Evolutionary conservation across 148 eudicot species (phyloP), one percentile per base, ranked within the genome.

Genomic region (Simmondsia chinensis): DNA sequence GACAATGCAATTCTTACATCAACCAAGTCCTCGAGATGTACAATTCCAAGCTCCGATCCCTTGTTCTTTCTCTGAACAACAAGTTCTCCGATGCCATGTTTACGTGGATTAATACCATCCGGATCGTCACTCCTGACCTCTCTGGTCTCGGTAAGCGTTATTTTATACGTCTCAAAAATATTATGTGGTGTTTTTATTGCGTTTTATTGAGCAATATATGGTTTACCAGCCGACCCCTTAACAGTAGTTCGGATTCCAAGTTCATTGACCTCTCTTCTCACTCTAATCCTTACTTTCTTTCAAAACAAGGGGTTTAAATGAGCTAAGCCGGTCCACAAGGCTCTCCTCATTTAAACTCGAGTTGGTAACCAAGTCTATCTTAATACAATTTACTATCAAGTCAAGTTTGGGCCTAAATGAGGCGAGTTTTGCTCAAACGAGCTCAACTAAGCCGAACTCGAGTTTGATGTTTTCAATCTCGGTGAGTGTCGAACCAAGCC

Each of bases 101-200:
- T 39, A 54, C 43, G 12, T 24, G 30, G 16, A 24, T 54, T 12
- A 34, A 54, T n/a, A 20, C 42, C 34, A 29, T 39, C 20, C 14
- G n/a, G 38, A 42, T 54, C 5, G 7, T 42, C 3, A 3, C 40
- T 12, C 43, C 55, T 29, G 16, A 31, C 19, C 48, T 54, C 16
- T 4, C 10, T 5, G 7, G 7, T 13, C 48, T 42, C 6, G 40
- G 59, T 32, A 31, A 24, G 32, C 1, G 13, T 5, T 12, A 9
- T 28, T 28, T 9, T 28, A 9, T 28, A 5, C 6, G 9, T 28
- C 31, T 5, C 5, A 28, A 28, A 28, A 9, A 5, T 5, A 9
- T 28, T 28, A 9, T 28, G 31, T 28, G 31, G 31, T 5, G 8
- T 36, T 36, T 0, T 5, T 36, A 9, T 36, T 36, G 17, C 17